These are phyloP conservation scores for Dendrocalamus sinicus DNA, from an alignment of 176 grass and related monocot genomes.

Conservation along the genomic window DNA sequence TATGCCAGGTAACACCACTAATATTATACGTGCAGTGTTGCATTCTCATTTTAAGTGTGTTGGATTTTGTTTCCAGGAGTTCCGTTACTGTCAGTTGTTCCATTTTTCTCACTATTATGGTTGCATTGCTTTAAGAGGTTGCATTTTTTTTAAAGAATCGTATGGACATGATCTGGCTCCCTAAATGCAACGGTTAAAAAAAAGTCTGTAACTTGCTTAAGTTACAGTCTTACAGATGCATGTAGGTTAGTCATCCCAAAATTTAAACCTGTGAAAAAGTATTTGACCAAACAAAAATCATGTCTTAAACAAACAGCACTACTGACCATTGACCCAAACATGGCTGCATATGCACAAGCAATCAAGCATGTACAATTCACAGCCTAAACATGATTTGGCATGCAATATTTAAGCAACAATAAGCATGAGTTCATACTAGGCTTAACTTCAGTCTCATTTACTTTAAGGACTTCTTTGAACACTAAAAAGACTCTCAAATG, in stretches of 20 bases:
- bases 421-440: not conserved
- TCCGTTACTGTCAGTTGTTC: not conserved
- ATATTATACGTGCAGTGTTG: not conserved
- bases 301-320: not conserved
- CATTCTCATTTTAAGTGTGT: not conserved
- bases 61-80: not conserved
- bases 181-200: not conserved
- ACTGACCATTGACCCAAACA: not conserved
- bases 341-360: not conserved
- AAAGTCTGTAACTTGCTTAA: not conserved
- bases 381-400: not conserved
- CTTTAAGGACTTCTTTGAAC: not conserved
- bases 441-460: not conserved
- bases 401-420: not conserved
- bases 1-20: conserved; percentile 2
- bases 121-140: not conserved
- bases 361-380: not conserved
- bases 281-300: not conserved
- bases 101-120: not conserved
- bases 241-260: not conserved
- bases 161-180: not conserved
- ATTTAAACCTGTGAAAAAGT: not conserved
- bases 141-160: not conserved
- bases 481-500: not conserved
- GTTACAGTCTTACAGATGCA: not conserved